Percentiles rank a stretch among this genome's conserved stretches.
Conservation (phyloP, 2,329 filamentous ascomycete genomes). For the Hypoxylon sp. region DNA sequence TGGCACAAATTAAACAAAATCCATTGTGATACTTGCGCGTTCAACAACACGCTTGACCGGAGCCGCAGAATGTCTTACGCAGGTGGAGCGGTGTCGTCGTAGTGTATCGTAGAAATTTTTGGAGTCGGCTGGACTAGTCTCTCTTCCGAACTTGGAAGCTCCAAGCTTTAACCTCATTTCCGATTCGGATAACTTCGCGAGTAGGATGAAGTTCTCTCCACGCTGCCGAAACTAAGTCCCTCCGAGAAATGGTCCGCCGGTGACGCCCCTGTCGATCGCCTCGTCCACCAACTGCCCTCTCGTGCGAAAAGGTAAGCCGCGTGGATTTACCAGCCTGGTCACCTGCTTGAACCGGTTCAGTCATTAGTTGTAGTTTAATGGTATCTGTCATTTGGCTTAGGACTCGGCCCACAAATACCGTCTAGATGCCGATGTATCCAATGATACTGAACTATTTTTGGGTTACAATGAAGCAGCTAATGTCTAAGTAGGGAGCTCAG, state of each 20-base stretch:
- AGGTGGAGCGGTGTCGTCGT: constrained; percentile 18
- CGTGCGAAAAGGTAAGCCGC: constrained; percentile 30
- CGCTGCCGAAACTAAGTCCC: constrained; percentile 32
- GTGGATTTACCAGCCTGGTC: constrained; percentile 39
- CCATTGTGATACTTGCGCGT: constrained; percentile 35
- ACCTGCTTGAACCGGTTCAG: constrained; percentile 47
- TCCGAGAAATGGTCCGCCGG: constrained; percentile 39
- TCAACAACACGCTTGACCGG: constrained; percentile 20
- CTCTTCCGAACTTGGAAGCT: constrained; percentile 37
- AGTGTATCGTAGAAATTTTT: constrained; percentile 20
- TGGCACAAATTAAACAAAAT: constrained; percentile 31
- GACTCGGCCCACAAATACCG: constrained; percentile 25
- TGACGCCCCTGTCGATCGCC: constrained; percentile 35
- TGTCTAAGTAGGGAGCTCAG: constrained; percentile 31
- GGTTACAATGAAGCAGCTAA: constrained; percentile 37
- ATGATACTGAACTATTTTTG: constrained; percentile 26
- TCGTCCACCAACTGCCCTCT: constrained; percentile 22
- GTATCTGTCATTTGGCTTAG: constrained; percentile 26
- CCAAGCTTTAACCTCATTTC: constrained; percentile 28
- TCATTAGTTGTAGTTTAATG: constrained; percentile 18
- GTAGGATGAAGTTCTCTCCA: constrained; percentile 31
- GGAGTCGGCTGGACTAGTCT: constrained; percentile 24
- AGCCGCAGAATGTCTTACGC: constrained; percentile 38
- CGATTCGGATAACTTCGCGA: constrained; percentile 28
- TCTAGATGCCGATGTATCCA: constrained; percentile 19